Evolutionary conservation across 192 early-diverging fungal genomes (phyloP).

Genomic region (Entomortierella chlamydospora): DNA sequence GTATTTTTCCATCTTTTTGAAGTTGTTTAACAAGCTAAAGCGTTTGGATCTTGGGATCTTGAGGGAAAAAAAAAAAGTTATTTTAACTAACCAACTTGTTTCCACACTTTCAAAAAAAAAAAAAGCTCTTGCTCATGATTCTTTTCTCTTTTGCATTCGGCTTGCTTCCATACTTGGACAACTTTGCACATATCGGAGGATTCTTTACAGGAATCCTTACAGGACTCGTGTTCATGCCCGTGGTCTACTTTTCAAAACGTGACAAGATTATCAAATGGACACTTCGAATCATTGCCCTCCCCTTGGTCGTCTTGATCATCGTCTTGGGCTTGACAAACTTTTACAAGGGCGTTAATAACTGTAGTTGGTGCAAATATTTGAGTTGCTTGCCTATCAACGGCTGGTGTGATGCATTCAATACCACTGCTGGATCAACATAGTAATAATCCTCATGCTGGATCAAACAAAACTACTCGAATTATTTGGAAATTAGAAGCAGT

Average conservation of each 20-base stretch:
- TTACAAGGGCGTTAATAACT: conserved; percentile 60
- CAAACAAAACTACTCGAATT: no score
- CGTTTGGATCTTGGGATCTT: no score
- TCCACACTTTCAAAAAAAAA: no score
- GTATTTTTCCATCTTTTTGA: background rate
- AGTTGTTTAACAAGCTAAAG: no score
- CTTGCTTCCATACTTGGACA: conserved; percentile 82
- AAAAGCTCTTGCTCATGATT: conserved; percentile 66
- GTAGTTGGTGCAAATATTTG: conserved; percentile 73
- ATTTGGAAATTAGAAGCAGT: no score
- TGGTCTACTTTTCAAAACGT: conserved; percentile 65
- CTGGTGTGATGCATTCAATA: conserved; percentile 64
- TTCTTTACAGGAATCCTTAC: conserved; percentile 74
- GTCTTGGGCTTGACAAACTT: conserved; percentile 59
- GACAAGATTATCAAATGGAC: conserved; percentile 52
- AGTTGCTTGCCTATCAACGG: conserved; percentile 59
- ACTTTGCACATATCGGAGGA: conserved; percentile 89
- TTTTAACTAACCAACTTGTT: no score
- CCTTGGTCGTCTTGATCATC: conserved; percentile 56
- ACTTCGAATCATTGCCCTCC: conserved; percentile 51
- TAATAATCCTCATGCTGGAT: no score
- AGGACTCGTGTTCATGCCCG: conserved; percentile 79
- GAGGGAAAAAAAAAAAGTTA: no score
- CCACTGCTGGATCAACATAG: no score
- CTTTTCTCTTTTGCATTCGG: conserved; percentile 78